Evolutionary conservation across 2,329 filamentous ascomycete species (phyloP), one percentile per base, ranked within the genome.

Genomic region (Acrocalymma vagum): DNA sequence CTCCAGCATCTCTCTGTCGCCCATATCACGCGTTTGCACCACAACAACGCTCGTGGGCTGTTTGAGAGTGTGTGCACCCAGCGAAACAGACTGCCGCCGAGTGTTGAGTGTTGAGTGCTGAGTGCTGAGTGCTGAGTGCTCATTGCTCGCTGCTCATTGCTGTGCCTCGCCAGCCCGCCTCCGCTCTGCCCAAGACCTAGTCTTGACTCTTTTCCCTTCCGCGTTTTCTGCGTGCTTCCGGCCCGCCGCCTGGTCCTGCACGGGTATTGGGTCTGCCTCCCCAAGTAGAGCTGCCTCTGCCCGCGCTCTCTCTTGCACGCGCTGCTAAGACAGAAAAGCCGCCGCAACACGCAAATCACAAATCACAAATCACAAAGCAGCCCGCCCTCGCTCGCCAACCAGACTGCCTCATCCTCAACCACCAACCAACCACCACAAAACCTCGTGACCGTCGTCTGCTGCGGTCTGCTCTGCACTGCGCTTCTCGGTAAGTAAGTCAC

Each of bases 401-500:
- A n/a, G n/a, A n/a, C n/a, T n/a, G n/a, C n/a, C n/a, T n/a, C n/a
- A n/a, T n/a, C n/a, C n/a, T n/a, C n/a, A n/a, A n/a, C n/a, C n/a
- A n/a, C n/a, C n/a, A n/a, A n/a, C 48, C 53, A 55, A 59, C 50
- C 51, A 60, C 58, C 53, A 47, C 40, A 52, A 52, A 59, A 63
- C 62, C 64, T 62, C 65, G 65, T 68, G 65, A 69, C 62, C 53
- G 45, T 43, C 35, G 21, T 45, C 48, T 30, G 44, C 62, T 65
- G 65, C 65, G 63, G 61, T 50, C 61, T 46, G 40, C 44, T 43
- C 54, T 65, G 65, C 65, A 62, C 60, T 50, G 60, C 45, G 40
- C 44, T 43, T 53, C 55, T 63, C 57, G 56, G 65, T 69, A 67
- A 64, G 65, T 63, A 42, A 50, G 53, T 48, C 53, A n/a, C n/a